A percentile compares a stretch with the other conserved stretches of the same genome.
phyloP scores from a whole-genome alignment of 2,329 filamentous ascomycete species.

The Epichloe elymi region DNA sequence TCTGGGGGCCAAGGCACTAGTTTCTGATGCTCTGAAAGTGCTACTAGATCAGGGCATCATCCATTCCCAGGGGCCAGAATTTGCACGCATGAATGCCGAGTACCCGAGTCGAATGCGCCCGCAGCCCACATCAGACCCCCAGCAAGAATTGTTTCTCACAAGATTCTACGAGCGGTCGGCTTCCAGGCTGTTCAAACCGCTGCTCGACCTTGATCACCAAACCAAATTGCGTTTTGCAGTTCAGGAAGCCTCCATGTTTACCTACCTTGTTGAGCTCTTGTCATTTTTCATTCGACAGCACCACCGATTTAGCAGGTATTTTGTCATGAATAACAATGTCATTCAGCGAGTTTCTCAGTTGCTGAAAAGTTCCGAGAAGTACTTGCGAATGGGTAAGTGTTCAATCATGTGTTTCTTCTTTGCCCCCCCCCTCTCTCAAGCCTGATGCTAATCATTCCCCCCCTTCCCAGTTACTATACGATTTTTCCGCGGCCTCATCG shows the following conservation, averaged over 20 bases:
- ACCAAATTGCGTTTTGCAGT: constrained; percentile 59
- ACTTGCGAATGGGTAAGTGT: constrained; percentile 71
- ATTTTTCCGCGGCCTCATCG: constrained; percentile 80
- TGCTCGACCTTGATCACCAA: constrained; percentile 65
- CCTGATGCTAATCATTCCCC: not conserved
- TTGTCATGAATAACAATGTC: constrained; percentile 69
- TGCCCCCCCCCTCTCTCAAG: not conserved
- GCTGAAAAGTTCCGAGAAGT: constrained; percentile 74
- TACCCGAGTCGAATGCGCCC: constrained; percentile 49
- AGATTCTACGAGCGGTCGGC: constrained; percentile 85
- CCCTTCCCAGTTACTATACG: constrained; percentile 60
- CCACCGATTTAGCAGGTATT: constrained; percentile 72
- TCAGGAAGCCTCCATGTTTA: constrained; percentile 80
- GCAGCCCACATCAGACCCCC: constrained; percentile 44
- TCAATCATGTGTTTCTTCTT: not conserved
- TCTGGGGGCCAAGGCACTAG: constrained; percentile 86
- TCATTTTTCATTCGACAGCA: constrained; percentile 91
- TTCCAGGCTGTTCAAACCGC: constrained; percentile 70
- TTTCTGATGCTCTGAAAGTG: constrained; percentile 90
- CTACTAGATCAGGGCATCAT: constrained; percentile 60
- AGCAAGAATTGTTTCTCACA: constrained; percentile 75
- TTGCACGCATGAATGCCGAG: constrained; percentile 54
- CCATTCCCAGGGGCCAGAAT: constrained; percentile 35
- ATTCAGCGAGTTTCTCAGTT: constrained; percentile 71
- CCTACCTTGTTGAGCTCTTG: constrained; percentile 82